Evolutionary conservation across 768 basidiomycete species (phyloP), one percentile per base, ranked within the genome.

Genomic region (Suillus paluster): DNA sequence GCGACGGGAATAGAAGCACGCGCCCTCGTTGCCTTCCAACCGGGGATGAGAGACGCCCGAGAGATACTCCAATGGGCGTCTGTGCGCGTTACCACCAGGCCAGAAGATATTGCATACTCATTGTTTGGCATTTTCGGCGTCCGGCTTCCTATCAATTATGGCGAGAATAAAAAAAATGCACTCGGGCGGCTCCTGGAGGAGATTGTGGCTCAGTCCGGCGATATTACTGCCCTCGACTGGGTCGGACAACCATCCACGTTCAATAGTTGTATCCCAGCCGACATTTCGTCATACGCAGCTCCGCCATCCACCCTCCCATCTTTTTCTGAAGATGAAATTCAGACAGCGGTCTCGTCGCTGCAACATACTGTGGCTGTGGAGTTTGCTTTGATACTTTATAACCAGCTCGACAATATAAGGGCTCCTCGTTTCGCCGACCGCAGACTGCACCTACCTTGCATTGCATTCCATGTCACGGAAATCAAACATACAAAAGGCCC

Each of bases 211-310:
- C 49, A 10, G 5, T 52, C 49, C 1, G 56, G 58, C 1, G 59
- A 60, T 5, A 42, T 60, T 14, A 50, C 49, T 5, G 52, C 21
- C 10, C 48, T 60, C 2, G 50, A 60, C 34, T 54, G 59, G 59
- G 59, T 60, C 23, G 49, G 59, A 23, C 14, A 60, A n/a, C 4
- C 50, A 41, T 60, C 59, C 5, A 5, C 34, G 4, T 55, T 60
- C 50, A 34, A 60, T 5, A 60, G 59, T 19, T 60, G 59, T 30
- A 41, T 60, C 12, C 59, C 59, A 5, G 50, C 50, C 50, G 10
- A 41, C 50, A 57, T 60, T n/a, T 15, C 36, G 7, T 39, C 33
- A 41, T 49, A 60, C 10, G 19, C 25, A 41, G 23, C 36, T n/a
- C 41, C 58, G 6, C 19, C 49, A 52, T 52, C 19, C 11, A 5